These are phyloP conservation scores for Pyrenochaeta sp. DNA, from an alignment of 2,329 filamentous ascomycete genomes.

Conservation along the genomic window DNA sequence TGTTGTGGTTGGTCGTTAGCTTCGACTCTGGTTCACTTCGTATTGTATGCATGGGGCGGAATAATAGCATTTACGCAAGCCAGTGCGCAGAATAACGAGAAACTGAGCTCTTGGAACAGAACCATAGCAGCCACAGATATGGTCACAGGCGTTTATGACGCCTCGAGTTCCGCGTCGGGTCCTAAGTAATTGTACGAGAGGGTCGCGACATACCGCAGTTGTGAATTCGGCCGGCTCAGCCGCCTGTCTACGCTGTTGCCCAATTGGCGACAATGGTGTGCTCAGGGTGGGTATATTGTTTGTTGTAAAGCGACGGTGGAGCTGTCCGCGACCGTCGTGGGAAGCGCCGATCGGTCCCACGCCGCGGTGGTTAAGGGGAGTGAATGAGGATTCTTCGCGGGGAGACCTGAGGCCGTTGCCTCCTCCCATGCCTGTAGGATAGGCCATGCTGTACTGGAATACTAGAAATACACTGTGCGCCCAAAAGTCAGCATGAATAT, in stretches of 20 bases:
- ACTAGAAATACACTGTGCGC: conserved; percentile 50
- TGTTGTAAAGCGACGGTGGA: conserved; percentile 93
- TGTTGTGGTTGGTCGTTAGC: conserved; percentile 50
- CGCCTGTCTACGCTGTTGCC: conserved; percentile 62
- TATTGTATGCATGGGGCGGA: conserved; percentile 11
- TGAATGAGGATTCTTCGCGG: conserved; percentile 77
- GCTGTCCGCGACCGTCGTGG: conserved; percentile 76
- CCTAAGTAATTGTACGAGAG: conserved; percentile 17
- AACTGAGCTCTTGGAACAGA: not conserved
- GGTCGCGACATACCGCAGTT: conserved; percentile 57
- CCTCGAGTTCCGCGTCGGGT: conserved; percentile 9
- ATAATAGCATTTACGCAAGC: not conserved
- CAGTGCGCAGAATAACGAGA: not conserved
- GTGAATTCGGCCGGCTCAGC: conserved; percentile 63
- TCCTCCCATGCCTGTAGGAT: conserved; percentile 68
- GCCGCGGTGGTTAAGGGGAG: conserved; percentile 71
- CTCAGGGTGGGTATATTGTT: conserved; percentile 82
- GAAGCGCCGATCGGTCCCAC: conserved; percentile 67
- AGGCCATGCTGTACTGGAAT: conserved; percentile 63
- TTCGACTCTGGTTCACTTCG: conserved; percentile 31
- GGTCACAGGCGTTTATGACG: not conserved
- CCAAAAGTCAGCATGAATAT: conserved; percentile 37
- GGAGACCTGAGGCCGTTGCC: conserved; percentile 81
- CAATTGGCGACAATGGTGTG: conserved; percentile 70
- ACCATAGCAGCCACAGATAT: not conserved